These are phyloP conservation scores for Vicia faba DNA, from an alignment of 306 rosid species.

Conservation along the genomic window DNA sequence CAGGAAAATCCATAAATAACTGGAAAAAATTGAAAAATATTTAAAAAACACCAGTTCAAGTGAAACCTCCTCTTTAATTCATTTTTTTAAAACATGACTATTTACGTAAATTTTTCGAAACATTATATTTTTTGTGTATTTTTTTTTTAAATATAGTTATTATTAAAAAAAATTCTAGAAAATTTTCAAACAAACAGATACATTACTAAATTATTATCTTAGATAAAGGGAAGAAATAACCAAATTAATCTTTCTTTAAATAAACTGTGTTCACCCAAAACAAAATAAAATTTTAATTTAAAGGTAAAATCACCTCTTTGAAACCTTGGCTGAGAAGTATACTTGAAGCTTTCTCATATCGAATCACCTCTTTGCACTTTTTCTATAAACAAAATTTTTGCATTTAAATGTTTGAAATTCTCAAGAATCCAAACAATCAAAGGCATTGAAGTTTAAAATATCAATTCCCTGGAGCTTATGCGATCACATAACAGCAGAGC, in stretches of 20 bases:
- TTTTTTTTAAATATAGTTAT: too few relatives aligned
- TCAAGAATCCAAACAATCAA: slow-evolving; percentile 25
- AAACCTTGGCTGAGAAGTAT: slow-evolving; percentile 86
- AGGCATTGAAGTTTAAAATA: slow-evolving; percentile 15
- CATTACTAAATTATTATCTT: too few relatives aligned
- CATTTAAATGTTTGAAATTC: slow-evolving; percentile 17
- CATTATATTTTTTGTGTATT: too few relatives aligned
- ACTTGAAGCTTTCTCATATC: slow-evolving; percentile 97
- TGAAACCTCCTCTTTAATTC: too few relatives aligned
- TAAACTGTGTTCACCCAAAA: neutral
- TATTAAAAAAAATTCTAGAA: too few relatives aligned
- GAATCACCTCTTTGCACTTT: slow-evolving; percentile 91
- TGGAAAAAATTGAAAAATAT: too few relatives aligned
- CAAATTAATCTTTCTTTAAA: too few relatives aligned
- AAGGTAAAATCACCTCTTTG: slow-evolving; percentile 63
- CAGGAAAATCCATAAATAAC: slow-evolving; percentile 29
- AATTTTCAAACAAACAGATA: too few relatives aligned
- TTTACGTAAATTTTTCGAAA: too few relatives aligned
- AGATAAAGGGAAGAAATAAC: too few relatives aligned
- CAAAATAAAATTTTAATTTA: neutral
- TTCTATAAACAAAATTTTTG: neutral
- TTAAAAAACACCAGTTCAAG: too few relatives aligned
- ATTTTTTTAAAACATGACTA: too few relatives aligned
- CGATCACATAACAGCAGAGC: slow-evolving; percentile 14
- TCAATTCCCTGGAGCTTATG: neutral